Evolutionary conservation across 1,284 basidiomycete genomes (phyloP), one percentile per base, ranked within the genome.

Genomic region (Ceratobasidium sp.): DNA sequence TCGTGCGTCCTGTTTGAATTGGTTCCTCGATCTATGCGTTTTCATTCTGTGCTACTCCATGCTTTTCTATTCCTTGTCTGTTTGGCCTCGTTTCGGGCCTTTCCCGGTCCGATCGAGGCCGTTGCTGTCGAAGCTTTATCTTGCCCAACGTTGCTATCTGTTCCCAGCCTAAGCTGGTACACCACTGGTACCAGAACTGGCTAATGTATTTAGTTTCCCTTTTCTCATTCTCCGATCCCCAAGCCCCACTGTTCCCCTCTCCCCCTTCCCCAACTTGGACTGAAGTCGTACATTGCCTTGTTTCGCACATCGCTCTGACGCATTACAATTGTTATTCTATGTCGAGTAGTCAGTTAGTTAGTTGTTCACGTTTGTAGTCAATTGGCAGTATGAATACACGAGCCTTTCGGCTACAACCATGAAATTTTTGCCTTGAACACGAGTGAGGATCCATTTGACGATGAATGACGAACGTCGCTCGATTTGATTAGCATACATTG

Each of bases 271-370:
- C 49, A 37, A 23, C 39, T 42, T 33, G 61, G 61, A 64, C 61
- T 47, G 4, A 26, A 47, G 61, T 64, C 42, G 61, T 45, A 42
- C 61, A 64, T 28, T 64, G 61, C 60, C n/a, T 58, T 60, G 58
- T 60, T 60, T 60, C 7, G 7, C 11, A 47, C 26, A 31, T 64
- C 23, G 61, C 61, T n/a, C 13, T 64, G 61, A 64, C 61, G 42
- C n/a, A 11, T 35, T 11, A 42, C 39, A 20, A 17, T n/a, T 64
- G 26, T 64, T 64, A 64, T 31, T 39, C n/a, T 64, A 53, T 26
- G 51, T 28, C 23, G 23, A 64, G 4, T 42, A 42, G 39, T 42
- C 39, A 42, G 56, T 60, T 35, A 28, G 23, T 33, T 61, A 61
- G 20, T 58, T 33, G 20, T 39, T 63, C 45, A n/a, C n/a, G n/a